A percentile compares a stretch with the other conserved stretches of the same genome.
Conservation (phyloP, 768 basidiomycete species). For the Termitomyces bulborhizus region DNA sequence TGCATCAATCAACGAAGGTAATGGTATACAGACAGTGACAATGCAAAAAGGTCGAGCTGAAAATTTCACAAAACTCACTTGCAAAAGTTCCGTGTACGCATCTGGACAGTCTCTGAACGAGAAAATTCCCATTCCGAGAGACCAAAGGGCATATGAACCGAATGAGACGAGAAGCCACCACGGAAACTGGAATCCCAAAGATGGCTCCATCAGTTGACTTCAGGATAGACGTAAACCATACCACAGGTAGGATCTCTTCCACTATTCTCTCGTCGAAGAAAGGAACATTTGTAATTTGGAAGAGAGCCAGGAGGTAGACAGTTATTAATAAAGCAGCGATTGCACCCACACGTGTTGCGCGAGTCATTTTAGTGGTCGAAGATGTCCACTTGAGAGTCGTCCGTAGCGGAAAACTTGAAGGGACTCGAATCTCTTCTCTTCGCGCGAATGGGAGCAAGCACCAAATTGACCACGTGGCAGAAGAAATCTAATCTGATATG, state of each 20-base stretch:
- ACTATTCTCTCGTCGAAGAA: conserved; percentile 40
- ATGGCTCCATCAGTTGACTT: background rate
- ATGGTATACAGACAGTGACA: too few species aligned
- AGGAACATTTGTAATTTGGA: conserved; percentile 51
- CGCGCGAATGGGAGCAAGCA: background rate
- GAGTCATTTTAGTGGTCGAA: conserved; percentile 42
- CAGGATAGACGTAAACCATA: conserved; percentile 27
- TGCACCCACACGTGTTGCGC: conserved; percentile 49
- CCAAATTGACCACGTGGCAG: background rate
- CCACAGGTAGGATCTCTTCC: conserved; percentile 52
- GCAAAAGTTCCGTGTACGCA: conserved; percentile 65
- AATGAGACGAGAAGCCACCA: conserved; percentile 81
- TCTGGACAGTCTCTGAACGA: conserved; percentile 76
- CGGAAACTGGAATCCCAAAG: conserved; percentile 47
- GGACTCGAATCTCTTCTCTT: background rate
- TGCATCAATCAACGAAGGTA: background rate
- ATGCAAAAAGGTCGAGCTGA: background rate
- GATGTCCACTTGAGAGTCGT: background rate
- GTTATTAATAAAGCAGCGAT: conserved; percentile 34
- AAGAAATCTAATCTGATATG: background rate
- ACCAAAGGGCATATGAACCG: conserved; percentile 77
- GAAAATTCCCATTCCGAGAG: conserved; percentile 71
- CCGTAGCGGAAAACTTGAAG: background rate
- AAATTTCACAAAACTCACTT: conserved; percentile 32
- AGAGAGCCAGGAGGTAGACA: conserved; percentile 53